A percentile compares a stretch with the other conserved stretches of the same genome.
phyloP scores from a whole-genome alignment of 192 early-diverging fungal species.

The Coemansia sp. region DNA sequence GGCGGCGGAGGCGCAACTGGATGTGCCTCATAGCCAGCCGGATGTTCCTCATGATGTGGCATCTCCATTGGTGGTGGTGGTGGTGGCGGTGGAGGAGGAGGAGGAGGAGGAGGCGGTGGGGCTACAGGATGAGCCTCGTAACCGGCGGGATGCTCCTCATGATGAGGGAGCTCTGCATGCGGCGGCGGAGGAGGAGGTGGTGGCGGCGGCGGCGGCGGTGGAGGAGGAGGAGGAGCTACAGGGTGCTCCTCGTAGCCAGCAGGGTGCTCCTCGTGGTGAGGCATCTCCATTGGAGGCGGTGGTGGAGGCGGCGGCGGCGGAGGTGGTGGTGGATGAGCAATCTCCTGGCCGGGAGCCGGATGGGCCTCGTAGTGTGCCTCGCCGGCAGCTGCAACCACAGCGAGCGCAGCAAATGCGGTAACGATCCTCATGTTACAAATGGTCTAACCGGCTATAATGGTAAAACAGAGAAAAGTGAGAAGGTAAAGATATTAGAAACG shows the following conservation, averaged over 20 bases:
- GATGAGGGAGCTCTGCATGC: neutral
- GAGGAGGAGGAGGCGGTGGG: too few relatives aligned
- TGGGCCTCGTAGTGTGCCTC: constrained; percentile 41
- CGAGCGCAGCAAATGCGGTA: constrained; percentile 38
- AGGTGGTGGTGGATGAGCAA: neutral
- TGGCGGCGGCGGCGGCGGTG: neutral
- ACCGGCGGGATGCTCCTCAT: too few relatives aligned
- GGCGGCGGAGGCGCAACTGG: constrained; percentile 12
- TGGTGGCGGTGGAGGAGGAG: neutral
- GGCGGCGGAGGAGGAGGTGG: neutral
- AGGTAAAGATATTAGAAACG: too few relatives aligned
- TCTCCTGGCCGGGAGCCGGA: constrained; percentile 13
- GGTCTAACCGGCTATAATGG: neutral
- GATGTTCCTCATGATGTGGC: constrained; percentile 19
- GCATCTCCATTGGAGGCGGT: neutral
- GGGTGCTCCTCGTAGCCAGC: too few relatives aligned
- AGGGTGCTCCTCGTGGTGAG: constrained; percentile 7
- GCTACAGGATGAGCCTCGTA: too few relatives aligned
- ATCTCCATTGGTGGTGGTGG: neutral
- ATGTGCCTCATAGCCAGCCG: constrained; percentile 21
- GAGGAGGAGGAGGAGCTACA: constrained; percentile 4
- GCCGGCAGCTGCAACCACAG: constrained; percentile 40
- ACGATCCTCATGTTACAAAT: constrained; percentile 30
- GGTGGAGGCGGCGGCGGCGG: constrained; percentile 4
- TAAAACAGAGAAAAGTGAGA: neutral